Evolutionary conservation across 2,329 filamentous ascomycete genomes (phyloP).

Genomic region (Beauveria sp.): DNA sequence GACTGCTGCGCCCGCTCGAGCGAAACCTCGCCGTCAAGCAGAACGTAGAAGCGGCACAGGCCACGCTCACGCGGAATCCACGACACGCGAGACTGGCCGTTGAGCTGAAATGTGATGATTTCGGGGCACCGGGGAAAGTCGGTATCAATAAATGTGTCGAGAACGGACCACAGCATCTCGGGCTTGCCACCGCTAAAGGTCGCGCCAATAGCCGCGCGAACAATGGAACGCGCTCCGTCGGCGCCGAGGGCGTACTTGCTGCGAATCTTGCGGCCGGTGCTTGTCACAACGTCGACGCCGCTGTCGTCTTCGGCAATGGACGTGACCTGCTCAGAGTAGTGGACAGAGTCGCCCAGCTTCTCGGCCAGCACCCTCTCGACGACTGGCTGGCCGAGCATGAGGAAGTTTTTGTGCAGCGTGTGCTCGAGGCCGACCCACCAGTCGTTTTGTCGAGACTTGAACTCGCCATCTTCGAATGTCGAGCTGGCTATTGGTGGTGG

Average conservation of each 20-base stretch:
- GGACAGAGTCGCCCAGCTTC: slow-evolving; percentile 25
- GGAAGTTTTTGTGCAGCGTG: slow-evolving; percentile 37
- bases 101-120: slow-evolving; percentile 39
- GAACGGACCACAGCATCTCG: slow-evolving; percentile 41
- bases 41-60: slow-evolving; percentile 39
- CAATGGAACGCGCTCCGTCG: slow-evolving; percentile 42
- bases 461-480: slow-evolving; percentile 37
- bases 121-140: slow-evolving; percentile 38
- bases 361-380: slow-evolving; percentile 32
- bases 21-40: slow-evolving; percentile 37
- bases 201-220: slow-evolving; percentile 33
- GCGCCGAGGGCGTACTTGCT: slow-evolving; percentile 41
- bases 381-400: slow-evolving; percentile 42
- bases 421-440: slow-evolving; percentile 41
- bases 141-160: slow-evolving; percentile 41
- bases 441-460: slow-evolving; percentile 37
- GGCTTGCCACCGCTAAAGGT: slow-evolving; percentile 38
- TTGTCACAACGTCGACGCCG: slow-evolving; percentile 30
- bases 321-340: slow-evolving; percentile 30
- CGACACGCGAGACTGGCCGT: slow-evolving; percentile 36
- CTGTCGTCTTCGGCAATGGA: slow-evolving; percentile 51
- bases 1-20: slow-evolving; percentile 31
- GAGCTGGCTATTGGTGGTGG: slow-evolving; percentile 31
- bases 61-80: slow-evolving; percentile 42
- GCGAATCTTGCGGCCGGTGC: slow-evolving; percentile 23